phyloP scores from a whole-genome alignment of 2,329 filamentous ascomycete genomes.

The Xylariaceae sp. region DNA sequence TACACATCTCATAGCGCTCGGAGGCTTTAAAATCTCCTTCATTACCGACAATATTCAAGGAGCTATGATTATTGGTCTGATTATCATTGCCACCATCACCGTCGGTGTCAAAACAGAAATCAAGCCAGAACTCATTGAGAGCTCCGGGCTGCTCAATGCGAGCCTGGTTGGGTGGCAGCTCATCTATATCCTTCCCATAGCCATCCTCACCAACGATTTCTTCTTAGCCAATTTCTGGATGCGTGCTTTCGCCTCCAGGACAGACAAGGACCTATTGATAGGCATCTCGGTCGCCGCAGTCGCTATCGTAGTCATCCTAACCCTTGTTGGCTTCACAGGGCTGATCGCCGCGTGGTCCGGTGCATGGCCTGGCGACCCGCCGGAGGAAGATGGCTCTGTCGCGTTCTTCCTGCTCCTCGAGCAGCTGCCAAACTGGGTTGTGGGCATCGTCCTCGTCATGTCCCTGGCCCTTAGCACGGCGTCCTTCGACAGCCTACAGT shows the following conservation, averaged over 20 bases:
- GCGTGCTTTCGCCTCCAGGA: slow-evolving; percentile 79
- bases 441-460: slow-evolving; percentile 83
- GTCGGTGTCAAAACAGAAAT: slow-evolving; percentile 78
- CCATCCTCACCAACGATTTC: slow-evolving; percentile 84
- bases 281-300: slow-evolving; percentile 73
- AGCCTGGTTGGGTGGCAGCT: slow-evolving; percentile 83
- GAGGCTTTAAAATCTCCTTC: slow-evolving; percentile 84
- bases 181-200: slow-evolving; percentile 81
- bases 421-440: slow-evolving; percentile 77
- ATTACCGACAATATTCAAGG: slow-evolving; percentile 84
- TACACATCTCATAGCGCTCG: slow-evolving; percentile 61
- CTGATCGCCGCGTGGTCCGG: slow-evolving; percentile 81
- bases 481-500: slow-evolving; percentile 81
- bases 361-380: slow-evolving; percentile 67
- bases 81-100: slow-evolving; percentile 78
- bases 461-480: slow-evolving; percentile 76
- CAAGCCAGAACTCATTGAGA: slow-evolving; percentile 68
- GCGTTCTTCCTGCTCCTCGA: slow-evolving; percentile 78
- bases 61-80: slow-evolving; percentile 74
- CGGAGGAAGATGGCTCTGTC: slow-evolving; percentile 65
- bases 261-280: slow-evolving; percentile 78
- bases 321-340: slow-evolving; percentile 74
- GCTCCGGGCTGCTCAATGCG: slow-evolving; percentile 71
- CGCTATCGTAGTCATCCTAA: slow-evolving; percentile 71
- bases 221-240: slow-evolving; percentile 87